A percentile compares a stretch with the other conserved stretches of the same genome.
Conservation (phyloP, 768 basidiomycete species). For the Termitomyces sp. region DNA sequence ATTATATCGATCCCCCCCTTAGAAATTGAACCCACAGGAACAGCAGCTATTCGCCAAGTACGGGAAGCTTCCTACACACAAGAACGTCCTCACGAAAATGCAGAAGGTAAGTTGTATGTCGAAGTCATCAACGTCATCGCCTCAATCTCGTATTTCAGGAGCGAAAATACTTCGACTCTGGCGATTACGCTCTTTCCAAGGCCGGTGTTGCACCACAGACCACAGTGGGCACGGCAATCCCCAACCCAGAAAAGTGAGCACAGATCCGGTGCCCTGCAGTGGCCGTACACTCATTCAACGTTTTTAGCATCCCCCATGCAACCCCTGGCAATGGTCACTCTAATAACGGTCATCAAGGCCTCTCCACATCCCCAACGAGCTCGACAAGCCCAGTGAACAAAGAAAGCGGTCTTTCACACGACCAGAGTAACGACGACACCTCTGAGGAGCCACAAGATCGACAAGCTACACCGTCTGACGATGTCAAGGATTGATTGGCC, state of each 20-base stretch:
- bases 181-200: slow-evolving; percentile 96
- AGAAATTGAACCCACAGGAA: slow-evolving; percentile 88
- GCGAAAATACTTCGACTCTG: slow-evolving; percentile 99
- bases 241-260: slow-evolving; percentile 93
- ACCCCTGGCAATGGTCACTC: slow-evolving; percentile 49
- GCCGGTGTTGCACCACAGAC: slow-evolving; percentile 88
- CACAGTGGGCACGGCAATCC: slow-evolving; percentile 92
- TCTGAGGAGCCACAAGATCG: slow-evolving; percentile 21
- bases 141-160: slow-evolving; percentile 52
- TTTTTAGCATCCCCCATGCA: slow-evolving; percentile 84
- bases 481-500: slow-evolving; percentile 15
- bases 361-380: slow-evolving; percentile 77
- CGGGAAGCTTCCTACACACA: slow-evolving; percentile 91
- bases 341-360: slow-evolving; percentile 47
- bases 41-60: slow-evolving; percentile 92
- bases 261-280: slow-evolving; percentile 2
- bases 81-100: slow-evolving; percentile 92
- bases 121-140: slow-evolving; percentile 13
- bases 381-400: slow-evolving; percentile 61
- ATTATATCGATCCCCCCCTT: slow-evolving; percentile 23
- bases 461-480: slow-evolving; percentile 5
- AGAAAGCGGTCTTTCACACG: slow-evolving; percentile 52
- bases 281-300: slow-evolving; percentile 16
- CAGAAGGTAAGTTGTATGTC: slow-evolving; percentile 66
- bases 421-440: slow-evolving; percentile 30